These are phyloP conservation scores for Porcisia deanei DNA, from an alignment of 208 protist genomes.

Conservation along the genomic window DNA sequence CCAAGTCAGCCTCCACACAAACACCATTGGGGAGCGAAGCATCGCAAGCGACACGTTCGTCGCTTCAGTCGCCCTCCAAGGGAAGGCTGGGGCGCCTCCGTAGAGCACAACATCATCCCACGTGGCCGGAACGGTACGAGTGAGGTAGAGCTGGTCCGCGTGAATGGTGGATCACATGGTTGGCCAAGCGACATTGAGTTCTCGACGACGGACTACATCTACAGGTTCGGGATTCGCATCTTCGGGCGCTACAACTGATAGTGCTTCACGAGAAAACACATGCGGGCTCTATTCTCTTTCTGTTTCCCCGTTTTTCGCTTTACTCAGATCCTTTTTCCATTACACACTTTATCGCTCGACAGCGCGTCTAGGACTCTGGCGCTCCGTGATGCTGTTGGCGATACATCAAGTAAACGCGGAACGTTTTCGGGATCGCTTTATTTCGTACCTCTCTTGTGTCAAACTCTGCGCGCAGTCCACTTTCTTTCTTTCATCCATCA, in stretches of 20 bases:
- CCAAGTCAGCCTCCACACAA: neutral
- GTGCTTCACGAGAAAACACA: neutral
- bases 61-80: neutral
- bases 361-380: too few relatives aligned
- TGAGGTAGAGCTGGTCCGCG: constrained; percentile 60
- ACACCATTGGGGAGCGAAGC: neutral
- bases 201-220: constrained; percentile 72
- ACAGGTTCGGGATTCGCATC: constrained; percentile 47
- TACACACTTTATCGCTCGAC: constrained; percentile 6
- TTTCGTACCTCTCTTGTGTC: too few relatives aligned
- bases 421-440: too few relatives aligned
- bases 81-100: neutral
- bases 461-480: too few relatives aligned
- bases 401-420: too few relatives aligned
- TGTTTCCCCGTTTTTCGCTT: neutral
- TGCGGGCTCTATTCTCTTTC: neutral
- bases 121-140: neutral
- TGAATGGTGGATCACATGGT: constrained; percentile 36
- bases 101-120: neutral
- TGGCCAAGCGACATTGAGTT: constrained; percentile 64
- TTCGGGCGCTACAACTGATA: constrained; percentile 37
- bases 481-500: too few relatives aligned
- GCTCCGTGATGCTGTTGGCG: too few relatives aligned
- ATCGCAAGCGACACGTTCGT: too few relatives aligned
- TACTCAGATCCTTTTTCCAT: neutral